Evolutionary conservation across 805 yeast species (phyloP), one percentile per base, ranked within the genome.

Genomic region (Candida michaelii): DNA sequence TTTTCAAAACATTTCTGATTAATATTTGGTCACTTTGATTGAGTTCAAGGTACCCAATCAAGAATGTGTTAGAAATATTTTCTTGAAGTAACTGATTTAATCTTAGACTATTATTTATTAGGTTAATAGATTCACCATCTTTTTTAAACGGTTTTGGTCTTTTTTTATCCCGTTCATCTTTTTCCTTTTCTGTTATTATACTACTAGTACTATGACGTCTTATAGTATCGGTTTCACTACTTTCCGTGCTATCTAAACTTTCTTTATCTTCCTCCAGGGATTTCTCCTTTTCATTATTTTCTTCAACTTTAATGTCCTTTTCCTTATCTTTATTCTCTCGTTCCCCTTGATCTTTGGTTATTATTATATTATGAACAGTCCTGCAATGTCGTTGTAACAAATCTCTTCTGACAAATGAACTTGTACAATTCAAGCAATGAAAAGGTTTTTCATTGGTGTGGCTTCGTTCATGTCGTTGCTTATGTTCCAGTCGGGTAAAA

Each of bases 381-480:
- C 91, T 65, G 45, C 83, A 76, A 59, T 86, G 95, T 29, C 95
- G 67, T 53, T 85, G 87, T 13, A 87, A 66, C 35, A 86, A 65
- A 56, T 86, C 95, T 51, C 93, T 66, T 46, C 95, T 66, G 1
- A 86, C 95, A 66, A 86, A 86, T 2, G 84, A 77, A 37, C 83
- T 76, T 8, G 80, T 72, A 57, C 95, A 86, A 39, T 79, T 73
- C 27, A 76, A 68, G 54, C 95, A 86, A 45, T 79, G 80, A 63
- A 83, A 86, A 0, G 95, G 95, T 48, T 88, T 80, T 54, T 82
- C 88, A 53, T 84, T 84, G 11, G 89, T 84, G 56, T 85, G 93
- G 1, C 89, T 81, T 19, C 90, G 65, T 59, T 85, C 91, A 54
- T 85, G 93, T 37, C 93, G 74, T 31, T 83, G 78, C 51, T 83